Evolutionary conservation across 441 rosid genomes (phyloP).

Genomic region (Kokia cookei): DNA sequence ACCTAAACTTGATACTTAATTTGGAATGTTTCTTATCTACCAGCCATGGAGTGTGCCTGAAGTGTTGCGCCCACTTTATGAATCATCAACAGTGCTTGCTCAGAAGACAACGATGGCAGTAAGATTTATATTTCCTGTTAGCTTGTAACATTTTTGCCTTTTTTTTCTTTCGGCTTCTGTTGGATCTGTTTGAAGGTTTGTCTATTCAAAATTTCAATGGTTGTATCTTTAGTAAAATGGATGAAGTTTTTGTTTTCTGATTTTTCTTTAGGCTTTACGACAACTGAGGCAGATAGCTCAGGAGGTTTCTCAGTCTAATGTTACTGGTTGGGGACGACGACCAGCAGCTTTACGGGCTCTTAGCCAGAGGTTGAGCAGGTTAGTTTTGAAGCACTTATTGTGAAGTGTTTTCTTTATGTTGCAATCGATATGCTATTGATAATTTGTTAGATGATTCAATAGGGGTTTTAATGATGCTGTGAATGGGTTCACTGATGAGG

Average conservation of each 20-base stretch:
- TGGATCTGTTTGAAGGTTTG: background rate
- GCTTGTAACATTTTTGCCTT: background rate
- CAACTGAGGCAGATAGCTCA: constrained; percentile 91
- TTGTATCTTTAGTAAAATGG: background rate
- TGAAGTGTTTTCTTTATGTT: background rate
- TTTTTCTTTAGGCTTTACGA: constrained; percentile 64
- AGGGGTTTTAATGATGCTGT: constrained; percentile 98
- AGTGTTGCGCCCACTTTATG: constrained; percentile 89
- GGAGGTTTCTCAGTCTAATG: constrained; percentile 79
- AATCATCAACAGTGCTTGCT: constrained; percentile 89
- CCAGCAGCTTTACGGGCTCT: constrained; percentile 91
- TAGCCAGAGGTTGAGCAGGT: constrained; percentile 97
- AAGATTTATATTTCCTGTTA: constrained; percentile 16
- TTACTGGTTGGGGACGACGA: constrained; percentile 82
- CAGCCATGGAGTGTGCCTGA: constrained; percentile 98
- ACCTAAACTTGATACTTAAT: background rate
- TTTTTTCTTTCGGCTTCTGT: background rate
- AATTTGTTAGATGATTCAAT: constrained; percentile 18
- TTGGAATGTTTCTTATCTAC: constrained; percentile 16
- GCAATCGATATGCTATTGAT: background rate
- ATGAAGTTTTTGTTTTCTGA: background rate
- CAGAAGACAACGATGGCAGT: constrained; percentile 96
- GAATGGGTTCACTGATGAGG: constrained; percentile 92
- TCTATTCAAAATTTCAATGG: background rate
- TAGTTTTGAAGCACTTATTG: constrained; percentile 4